phyloP scores from a whole-genome alignment of 352 stramenopile genomes.

The Phytophthora uliginosa region DNA sequence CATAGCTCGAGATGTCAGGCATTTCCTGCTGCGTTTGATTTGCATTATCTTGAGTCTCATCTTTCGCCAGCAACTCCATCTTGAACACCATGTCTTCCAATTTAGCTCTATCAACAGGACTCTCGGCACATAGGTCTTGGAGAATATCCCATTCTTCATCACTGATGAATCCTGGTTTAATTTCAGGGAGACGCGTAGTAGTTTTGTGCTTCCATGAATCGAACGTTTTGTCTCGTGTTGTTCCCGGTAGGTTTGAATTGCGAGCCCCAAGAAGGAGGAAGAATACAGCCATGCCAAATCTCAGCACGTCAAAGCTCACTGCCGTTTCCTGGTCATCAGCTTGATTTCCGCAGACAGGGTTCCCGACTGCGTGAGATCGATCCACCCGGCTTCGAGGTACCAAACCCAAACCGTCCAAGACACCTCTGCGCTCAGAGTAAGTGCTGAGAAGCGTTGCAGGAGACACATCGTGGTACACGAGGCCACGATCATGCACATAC shows the following conservation, averaged over 20 bases:
- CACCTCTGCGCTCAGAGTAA: conserved; percentile 35
- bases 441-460: conserved; percentile 24
- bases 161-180: conserved; percentile 26
- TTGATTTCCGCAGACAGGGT: neutral
- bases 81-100: conserved; percentile 32
- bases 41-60: neutral
- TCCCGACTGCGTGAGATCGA: conserved; percentile 19
- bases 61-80: conserved; percentile 22
- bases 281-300: conserved; percentile 34
- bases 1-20: conserved; percentile 21
- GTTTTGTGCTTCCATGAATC: conserved; percentile 38
- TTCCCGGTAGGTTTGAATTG: conserved; percentile 30
- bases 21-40: neutral
- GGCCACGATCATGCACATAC: conserved; percentile 42
- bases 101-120: conserved; percentile 20
- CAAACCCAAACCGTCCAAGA: conserved; percentile 35
- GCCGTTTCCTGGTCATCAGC: conserved; percentile 13
- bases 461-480: conserved; percentile 37
- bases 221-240: conserved; percentile 29
- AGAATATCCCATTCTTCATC: conserved; percentile 35
- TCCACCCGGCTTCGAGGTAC: conserved; percentile 26
- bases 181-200: conserved; percentile 18
- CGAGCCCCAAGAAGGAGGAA: conserved; percentile 27
- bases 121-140: conserved; percentile 20
- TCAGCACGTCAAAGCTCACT: conserved; percentile 30